Conservation (phyloP, 2,329 filamentous ascomycete genomes). For the Pseudogymnoascus sp. region DNA sequence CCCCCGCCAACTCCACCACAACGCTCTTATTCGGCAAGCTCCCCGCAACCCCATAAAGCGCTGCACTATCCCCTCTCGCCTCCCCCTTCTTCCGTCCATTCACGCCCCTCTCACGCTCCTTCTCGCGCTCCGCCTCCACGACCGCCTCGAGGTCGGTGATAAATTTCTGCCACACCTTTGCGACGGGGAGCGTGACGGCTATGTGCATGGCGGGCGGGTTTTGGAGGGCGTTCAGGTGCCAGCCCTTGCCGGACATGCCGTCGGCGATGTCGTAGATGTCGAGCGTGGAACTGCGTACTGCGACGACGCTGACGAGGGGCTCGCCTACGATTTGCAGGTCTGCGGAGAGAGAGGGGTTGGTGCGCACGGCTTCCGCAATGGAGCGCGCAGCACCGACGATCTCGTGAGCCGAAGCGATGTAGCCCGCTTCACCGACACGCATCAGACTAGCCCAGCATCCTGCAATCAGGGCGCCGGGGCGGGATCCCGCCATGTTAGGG, state of each 20-base stretch:
- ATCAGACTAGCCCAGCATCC: constrained; percentile 93
- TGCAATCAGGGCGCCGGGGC: constrained; percentile 88
- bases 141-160: constrained; percentile 62
- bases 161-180: constrained; percentile 71
- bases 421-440: constrained; percentile 78
- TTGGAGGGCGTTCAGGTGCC: constrained; percentile 94
- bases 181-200: constrained; percentile 82
- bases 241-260: constrained; percentile 73
- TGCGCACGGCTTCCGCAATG: constrained; percentile 65
- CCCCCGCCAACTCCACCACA: constrained; percentile 79
- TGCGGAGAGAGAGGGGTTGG: constrained; percentile 57
- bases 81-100: constrained; percentile 60
- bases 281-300: constrained; percentile 75
- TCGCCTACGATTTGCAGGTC: constrained; percentile 76
- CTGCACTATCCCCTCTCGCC: constrained; percentile 70
- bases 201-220: constrained; percentile 87
- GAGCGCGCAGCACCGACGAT: constrained; percentile 84
- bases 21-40: constrained; percentile 93
- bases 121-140: constrained; percentile 67
- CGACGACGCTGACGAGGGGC: constrained; percentile 82
- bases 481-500: constrained; percentile 81
- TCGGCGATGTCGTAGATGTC: constrained; percentile 94
- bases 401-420: constrained; percentile 75
- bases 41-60: constrained; percentile 90
- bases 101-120: constrained; percentile 63